A percentile compares a stretch with the other conserved stretches of the same genome.
phyloP scores from a whole-genome alignment of 1,284 basidiomycete genomes.

The Ceratobasidium theobromae region DNA sequence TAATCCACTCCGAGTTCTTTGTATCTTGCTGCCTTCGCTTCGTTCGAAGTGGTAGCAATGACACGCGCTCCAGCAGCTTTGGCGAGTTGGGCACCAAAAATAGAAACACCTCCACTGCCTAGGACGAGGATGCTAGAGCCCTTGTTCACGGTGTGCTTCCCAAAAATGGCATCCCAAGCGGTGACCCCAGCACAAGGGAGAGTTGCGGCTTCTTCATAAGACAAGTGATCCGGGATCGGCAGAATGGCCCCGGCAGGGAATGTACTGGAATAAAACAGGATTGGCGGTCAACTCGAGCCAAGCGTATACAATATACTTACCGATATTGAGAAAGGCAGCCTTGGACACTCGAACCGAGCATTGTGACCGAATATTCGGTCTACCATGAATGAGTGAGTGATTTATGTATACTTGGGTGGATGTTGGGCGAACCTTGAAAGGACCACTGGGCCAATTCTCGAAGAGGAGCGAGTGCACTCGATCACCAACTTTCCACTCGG shows the following conservation, averaged over 20 bases:
- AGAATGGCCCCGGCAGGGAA: neutral
- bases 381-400: neutral
- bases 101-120: slow-evolving; percentile 62
- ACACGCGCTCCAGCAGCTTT: slow-evolving; percentile 58
- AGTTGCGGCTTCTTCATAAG: slow-evolving; percentile 39
- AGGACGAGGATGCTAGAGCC: slow-evolving; percentile 56
- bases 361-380: neutral
- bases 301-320: neutral
- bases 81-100: slow-evolving; percentile 57
- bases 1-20: slow-evolving; percentile 53
- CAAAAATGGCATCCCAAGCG: slow-evolving; percentile 53
- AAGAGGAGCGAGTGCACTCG: slow-evolving; percentile 55
- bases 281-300: neutral
- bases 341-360: neutral
- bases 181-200: slow-evolving; percentile 53
- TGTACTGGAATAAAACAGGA: slow-evolving; percentile 35
- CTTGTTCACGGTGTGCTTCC: slow-evolving; percentile 49
- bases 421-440: slow-evolving; percentile 39
- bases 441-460: slow-evolving; percentile 49
- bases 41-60: slow-evolving; percentile 62
- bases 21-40: slow-evolving; percentile 56
- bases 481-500: slow-evolving; percentile 55
- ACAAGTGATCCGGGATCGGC: neutral
- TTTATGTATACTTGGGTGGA: neutral
- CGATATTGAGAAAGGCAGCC: neutral